A percentile compares a stretch with the other conserved stretches of the same genome.
These are phyloP conservation scores for Cucumis sativus DNA, from an alignment of 306 rosid species.

Conservation along the genomic window DNA sequence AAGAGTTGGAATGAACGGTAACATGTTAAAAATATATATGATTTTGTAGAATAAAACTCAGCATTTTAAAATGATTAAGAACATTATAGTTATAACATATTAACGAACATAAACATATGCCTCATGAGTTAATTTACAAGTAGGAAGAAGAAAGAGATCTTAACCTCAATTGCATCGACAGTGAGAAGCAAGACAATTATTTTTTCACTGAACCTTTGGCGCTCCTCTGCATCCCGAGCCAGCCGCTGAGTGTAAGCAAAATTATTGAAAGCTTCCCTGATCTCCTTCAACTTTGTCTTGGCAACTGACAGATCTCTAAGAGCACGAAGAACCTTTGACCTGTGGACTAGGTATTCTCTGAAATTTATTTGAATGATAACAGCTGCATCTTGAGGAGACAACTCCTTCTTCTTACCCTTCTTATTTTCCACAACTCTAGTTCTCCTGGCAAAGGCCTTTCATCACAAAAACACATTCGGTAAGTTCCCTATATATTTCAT, in stretches of 20 bases:
- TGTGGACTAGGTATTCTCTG: constrained; percentile 59
- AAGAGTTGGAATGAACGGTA: background rate
- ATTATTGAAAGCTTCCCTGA: constrained; percentile 62
- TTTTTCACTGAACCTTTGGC: constrained; percentile 72
- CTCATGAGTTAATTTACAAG: background rate
- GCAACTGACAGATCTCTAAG: constrained; percentile 73
- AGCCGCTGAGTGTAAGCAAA: constrained; percentile 46
- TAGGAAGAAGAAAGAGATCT: background rate
- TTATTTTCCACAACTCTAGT: constrained; percentile 28
- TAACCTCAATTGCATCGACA: constrained; percentile 82
- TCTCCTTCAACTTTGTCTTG: constrained; percentile 73
- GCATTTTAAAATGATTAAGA: background rate
- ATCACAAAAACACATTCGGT: constrained; percentile 12
- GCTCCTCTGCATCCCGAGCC: constrained; percentile 54
- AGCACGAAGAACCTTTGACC: constrained; percentile 77
- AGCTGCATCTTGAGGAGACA: constrained; percentile 87
- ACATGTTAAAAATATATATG: background rate
- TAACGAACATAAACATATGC: background rate
- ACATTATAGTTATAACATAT: background rate
- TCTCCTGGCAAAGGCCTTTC: constrained; percentile 72
- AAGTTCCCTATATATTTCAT: background rate
- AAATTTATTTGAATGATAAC: constrained; percentile 56
- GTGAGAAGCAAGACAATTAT: constrained; percentile 83
- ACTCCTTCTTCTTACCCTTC: constrained; percentile 74
- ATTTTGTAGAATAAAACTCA: background rate